Evolutionary conservation across 306 rosid genomes (phyloP), one percentile per base, ranked within the genome.

Genomic region (Acacia confusa): DNA sequence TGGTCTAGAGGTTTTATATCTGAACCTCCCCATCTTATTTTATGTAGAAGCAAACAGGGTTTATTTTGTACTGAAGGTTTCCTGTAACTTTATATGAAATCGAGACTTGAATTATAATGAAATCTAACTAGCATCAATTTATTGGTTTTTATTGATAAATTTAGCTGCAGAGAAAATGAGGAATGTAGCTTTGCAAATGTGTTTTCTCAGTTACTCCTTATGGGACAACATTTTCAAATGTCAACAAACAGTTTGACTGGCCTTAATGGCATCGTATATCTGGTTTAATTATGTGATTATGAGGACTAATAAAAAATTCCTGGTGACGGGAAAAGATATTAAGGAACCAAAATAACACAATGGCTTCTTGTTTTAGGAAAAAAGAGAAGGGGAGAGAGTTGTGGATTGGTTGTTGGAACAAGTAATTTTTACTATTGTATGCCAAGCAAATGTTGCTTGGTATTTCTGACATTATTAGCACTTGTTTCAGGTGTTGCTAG

Each of bases 1-100:
- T 82, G 99, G 99, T 67, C 87, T 95, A 82, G 98, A 93, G 99
- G 99, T 93, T 82, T 50, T 61, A 67, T 68, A 76, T 72, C 83
- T 80, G 16, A 52, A 41, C 64, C 36, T 60, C 40, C 38, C 78
- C 43, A 12, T 71, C 3, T 41, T 67, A 34, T 10, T 65, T 63
- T 68, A 52, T 55, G 14, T 48, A 36, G 55, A 57, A 66, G 44
- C 60, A 45, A 77, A 17, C 16, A 13, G 65, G 65, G 50, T 48
- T 85, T 76, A 17, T 64, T 53, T 67, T 75, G 19, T 34, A 47
- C 50, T 47, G 57, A 38, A 38, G 72, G 30, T 28, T 75, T 50
- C 13, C 63, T 72, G 16, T 44, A 53, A 43, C 67, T 77, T 43
- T 67, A 70, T 20, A 8, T 74, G 70, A 22, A 76, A 44, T 76